Evolutionary conservation across 306 rosid genomes (phyloP).

Genomic region (Begonia loranthoides): DNA sequence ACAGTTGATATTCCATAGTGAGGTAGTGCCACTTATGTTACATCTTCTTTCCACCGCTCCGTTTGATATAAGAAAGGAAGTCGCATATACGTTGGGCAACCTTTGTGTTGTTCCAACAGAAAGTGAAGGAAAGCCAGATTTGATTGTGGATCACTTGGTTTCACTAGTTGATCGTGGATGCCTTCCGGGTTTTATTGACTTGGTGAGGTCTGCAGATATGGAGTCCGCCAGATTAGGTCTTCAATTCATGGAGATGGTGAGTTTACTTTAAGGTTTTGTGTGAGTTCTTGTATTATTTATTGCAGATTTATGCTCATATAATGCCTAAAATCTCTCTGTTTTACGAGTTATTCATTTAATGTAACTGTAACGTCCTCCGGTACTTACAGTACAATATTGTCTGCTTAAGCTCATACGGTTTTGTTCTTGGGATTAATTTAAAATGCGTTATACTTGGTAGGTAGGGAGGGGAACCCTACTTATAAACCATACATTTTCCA

Average conservation of each 20-base stretch:
- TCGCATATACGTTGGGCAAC: constrained; percentile 83
- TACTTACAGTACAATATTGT: too few relatives aligned
- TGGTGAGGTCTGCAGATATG: constrained; percentile 70
- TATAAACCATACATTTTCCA: too few relatives aligned
- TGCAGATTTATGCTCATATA: too few relatives aligned
- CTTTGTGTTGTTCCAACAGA: constrained; percentile 63
- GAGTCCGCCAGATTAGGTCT: constrained; percentile 93
- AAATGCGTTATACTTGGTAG: too few relatives aligned
- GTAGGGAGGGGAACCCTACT: too few relatives aligned
- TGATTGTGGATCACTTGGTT: constrained; percentile 69
- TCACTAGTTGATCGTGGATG: constrained; percentile 66
- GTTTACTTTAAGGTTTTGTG: constrained; percentile 31
- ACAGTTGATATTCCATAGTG: constrained; percentile 59
- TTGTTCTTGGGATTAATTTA: too few relatives aligned
- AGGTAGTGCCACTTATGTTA: constrained; percentile 47
- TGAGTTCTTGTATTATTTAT: constrained; percentile 2
- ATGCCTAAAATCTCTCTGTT: too few relatives aligned
- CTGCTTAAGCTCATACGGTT: too few relatives aligned
- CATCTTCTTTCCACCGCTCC: constrained; percentile 65
- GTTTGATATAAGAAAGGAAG: constrained; percentile 83
- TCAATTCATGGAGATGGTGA: constrained; percentile 82
- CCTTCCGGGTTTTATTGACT: constrained; percentile 70
- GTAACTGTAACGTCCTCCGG: too few relatives aligned
- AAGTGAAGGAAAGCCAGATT: constrained; percentile 45
- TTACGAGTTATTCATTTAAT: too few relatives aligned